phyloP scores from a whole-genome alignment of 495 filamentous ascomycete species.

The Echria macrotheca region DNA sequence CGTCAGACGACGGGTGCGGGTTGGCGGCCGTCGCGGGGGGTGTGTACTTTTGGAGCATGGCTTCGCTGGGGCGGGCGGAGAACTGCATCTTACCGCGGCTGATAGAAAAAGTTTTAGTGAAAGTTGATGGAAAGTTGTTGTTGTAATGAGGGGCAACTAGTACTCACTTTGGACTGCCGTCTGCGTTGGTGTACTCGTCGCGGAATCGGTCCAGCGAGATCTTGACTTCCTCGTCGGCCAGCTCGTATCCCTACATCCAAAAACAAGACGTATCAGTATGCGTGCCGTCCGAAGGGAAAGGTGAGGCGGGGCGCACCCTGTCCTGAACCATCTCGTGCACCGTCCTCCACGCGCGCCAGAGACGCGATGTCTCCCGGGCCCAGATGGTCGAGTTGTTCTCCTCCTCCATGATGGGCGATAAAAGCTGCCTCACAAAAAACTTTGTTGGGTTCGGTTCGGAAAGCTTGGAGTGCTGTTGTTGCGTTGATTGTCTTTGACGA shows the following conservation, averaged over 20 bases:
- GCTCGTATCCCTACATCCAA: conserved; percentile 75
- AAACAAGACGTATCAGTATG: no score
- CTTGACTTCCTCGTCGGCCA: conserved; percentile 80
- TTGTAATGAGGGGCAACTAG: not conserved
- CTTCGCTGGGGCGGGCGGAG: conserved; percentile 71
- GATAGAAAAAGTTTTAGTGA: conserved; percentile 8
- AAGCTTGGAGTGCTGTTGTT: no score
- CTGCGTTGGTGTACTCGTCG: conserved; percentile 55
- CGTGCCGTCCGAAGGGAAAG: no score
- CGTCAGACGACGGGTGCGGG: conserved; percentile 61
- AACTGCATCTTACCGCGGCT: conserved; percentile 83
- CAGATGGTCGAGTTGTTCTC: conserved; percentile 41
- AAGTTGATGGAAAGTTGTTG: no score
- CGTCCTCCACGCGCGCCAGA: conserved; percentile 86
- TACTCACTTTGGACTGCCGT: conserved; percentile 67
- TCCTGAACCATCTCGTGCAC: conserved; percentile 84
- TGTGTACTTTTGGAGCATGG: conserved; percentile 80
- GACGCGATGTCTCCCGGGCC: conserved; percentile 59
- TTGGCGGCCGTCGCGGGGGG: conserved; percentile 56
- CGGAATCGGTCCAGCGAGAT: conserved; percentile 75
- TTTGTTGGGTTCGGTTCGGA: not conserved
- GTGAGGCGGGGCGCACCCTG: conserved; percentile 49
- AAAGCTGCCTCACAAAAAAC: conserved; percentile 10
- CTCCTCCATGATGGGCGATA: conserved; percentile 44
- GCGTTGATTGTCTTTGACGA: no score